Base-by-base conservation (phyloP, 352 stramenopile genomes). In the Globisporangium uncinulatum region DNA sequence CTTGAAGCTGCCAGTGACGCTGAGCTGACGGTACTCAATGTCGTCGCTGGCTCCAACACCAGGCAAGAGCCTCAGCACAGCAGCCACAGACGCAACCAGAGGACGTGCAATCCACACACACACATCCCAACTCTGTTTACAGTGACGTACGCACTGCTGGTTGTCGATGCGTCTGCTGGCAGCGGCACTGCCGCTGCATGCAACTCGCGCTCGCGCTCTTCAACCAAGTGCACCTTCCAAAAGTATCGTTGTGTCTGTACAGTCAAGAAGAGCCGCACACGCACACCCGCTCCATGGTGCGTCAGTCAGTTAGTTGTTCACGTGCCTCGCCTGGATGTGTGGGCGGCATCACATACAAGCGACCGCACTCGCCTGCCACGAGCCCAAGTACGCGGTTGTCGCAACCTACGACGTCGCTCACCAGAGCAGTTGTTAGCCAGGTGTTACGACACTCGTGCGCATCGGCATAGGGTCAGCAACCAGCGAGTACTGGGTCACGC, bases 171-270 rank as follows among this genome's bases (percentile, higher is more conserved):
- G 17, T 87, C 66, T 36, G 76, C 65, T 2, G 83, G 80, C 32
- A 96, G 63, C 32, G 89, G 76, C 13, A 80, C 60, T 19, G 86
- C 67, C 32, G 70, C 75, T 54, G 81, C 68, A 17, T 75, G 68
- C 9, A 96, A 69, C 61, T 92, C 79, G 59, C 89, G 82, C 47
- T 79, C 80, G 53, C 87, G 84, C 59, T 95, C 71, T 52, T 94
- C 82, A 24, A 96, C 87, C 55, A 96, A 47, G 37, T 87, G 67
- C n/a, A 90, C 69, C 61, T 96, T 96, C 87, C 87, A 96, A 59
- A 76, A 89, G 73, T 96, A 96, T 0, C 87, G 78, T 59, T 93
- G 68, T 17, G 71, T 91, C 85, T 95, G 52, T 49, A 70, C 6
- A 11, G 3, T 13, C 15, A 0, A 17, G 4, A 24, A 20, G 8